Evolutionary conservation across 108 stramenopile genomes (phyloP).

Genomic region (Skeletonema marinoi): DNA sequence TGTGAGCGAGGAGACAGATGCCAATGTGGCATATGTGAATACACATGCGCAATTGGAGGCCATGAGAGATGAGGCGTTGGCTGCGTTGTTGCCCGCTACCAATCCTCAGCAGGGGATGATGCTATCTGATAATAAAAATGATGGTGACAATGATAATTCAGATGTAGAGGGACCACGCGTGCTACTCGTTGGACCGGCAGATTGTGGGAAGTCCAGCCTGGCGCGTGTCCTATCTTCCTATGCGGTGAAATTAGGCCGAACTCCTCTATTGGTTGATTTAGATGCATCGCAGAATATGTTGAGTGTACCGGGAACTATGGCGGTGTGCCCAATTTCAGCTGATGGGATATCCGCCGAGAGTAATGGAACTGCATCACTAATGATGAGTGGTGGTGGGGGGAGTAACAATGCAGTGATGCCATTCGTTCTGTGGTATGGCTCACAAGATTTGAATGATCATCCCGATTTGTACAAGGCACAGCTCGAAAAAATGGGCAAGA

Average conservation of each 20-base stretch:
- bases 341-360: slow-evolving; percentile 61
- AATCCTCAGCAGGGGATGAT: slow-evolving; percentile 3
- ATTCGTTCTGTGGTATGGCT: slow-evolving; percentile 82
- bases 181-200: slow-evolving; percentile 75
- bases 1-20: slow-evolving; percentile 70
- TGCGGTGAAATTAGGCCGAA: slow-evolving; percentile 81
- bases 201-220: slow-evolving; percentile 84
- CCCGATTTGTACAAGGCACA: slow-evolving; percentile 81
- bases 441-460: slow-evolving; percentile 45
- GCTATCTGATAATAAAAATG: neutral
- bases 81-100: slow-evolving; percentile 4
- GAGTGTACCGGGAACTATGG: slow-evolving; percentile 77
- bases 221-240: slow-evolving; percentile 72
- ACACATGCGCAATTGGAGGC: slow-evolving; percentile 93
- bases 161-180: slow-evolving; percentile 73
- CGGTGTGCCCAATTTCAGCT: slow-evolving; percentile 59
- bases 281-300: slow-evolving; percentile 80
- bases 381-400: slow-evolving; percentile 23
- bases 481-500: slow-evolving; percentile 60
- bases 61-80: slow-evolving; percentile 78
- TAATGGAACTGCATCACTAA: slow-evolving; percentile 64
- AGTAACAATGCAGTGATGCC: slow-evolving; percentile 42
- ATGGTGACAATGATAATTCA: neutral
- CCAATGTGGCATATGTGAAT: slow-evolving; percentile 87
- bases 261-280: slow-evolving; percentile 81